Evolutionary conservation across 306 rosid species (phyloP).

Genomic region (Cucurbita ficifolia): DNA sequence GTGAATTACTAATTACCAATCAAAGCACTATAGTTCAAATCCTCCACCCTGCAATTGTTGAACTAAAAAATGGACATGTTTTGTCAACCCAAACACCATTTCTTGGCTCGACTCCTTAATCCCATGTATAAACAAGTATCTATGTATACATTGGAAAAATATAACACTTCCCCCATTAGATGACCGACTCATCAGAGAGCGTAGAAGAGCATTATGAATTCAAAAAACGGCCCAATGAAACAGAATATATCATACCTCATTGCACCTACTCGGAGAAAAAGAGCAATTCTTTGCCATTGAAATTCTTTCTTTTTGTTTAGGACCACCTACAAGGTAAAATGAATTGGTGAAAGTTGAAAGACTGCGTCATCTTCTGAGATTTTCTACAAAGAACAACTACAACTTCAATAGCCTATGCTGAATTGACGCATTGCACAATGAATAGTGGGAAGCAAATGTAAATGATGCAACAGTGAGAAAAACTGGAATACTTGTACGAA

Average conservation of each 20-base stretch:
- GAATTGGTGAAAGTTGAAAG: neutral
- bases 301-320: constrained; percentile 73
- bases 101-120: too few species aligned
- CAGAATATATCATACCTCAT: constrained; percentile 40
- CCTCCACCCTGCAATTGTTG: too few species aligned
- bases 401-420: neutral
- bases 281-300: constrained; percentile 73
- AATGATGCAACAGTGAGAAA: neutral
- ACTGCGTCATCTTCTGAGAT: neutral
- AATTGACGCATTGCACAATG: neutral
- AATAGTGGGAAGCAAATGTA: neutral
- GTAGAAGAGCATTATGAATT: neutral
- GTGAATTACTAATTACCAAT: too few species aligned
- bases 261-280: constrained; percentile 72
- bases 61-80: neutral
- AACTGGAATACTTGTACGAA: neutral
- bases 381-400: neutral
- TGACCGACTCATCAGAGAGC: neutral
- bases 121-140: neutral
- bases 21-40: too few species aligned
- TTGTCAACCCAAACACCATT: neutral
- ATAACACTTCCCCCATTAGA: neutral
- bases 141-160: neutral
- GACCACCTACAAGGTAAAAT: constrained; percentile 42
- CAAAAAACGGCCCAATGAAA: neutral